Percentiles rank a stretch among this genome's conserved stretches.
These are phyloP conservation scores for Phytophthora sansomeana DNA, from an alignment of 352 stramenopile species.

Conservation along the genomic window DNA sequence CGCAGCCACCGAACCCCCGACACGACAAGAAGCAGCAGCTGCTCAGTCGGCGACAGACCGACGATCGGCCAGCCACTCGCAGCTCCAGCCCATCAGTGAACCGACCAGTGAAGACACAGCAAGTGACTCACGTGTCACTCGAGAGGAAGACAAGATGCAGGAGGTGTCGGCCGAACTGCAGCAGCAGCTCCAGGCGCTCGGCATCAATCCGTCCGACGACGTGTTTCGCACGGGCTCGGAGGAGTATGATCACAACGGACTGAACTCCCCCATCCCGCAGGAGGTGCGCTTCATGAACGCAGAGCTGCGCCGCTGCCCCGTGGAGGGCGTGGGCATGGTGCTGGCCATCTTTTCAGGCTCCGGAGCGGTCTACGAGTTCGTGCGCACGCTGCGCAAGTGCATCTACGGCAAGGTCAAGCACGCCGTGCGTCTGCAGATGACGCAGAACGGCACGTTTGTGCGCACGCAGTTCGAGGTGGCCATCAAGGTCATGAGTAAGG, in stretches of 20 bases:
- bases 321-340: slow-evolving; percentile 80
- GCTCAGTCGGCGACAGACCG: too few relatives aligned
- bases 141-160: slow-evolving; percentile 45
- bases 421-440: slow-evolving; percentile 84
- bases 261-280: slow-evolving; percentile 85
- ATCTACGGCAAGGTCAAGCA: slow-evolving; percentile 92
- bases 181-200: slow-evolving; percentile 81
- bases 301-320: slow-evolving; percentile 76
- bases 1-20: slow-evolving; percentile 33
- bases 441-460: slow-evolving; percentile 74
- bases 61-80: slow-evolving; percentile 16
- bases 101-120: slow-evolving; percentile 13
- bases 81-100: slow-evolving; percentile 15
- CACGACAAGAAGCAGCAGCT: background rate
- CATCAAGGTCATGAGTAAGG: slow-evolving; percentile 92
- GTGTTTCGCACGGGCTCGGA: slow-evolving; percentile 85
- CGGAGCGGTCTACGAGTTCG: slow-evolving; percentile 86
- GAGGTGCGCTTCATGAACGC: slow-evolving; percentile 90
- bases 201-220: slow-evolving; percentile 83
- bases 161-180: slow-evolving; percentile 75
- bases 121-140: too few relatives aligned
- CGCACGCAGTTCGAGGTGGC: slow-evolving; percentile 84
- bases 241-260: slow-evolving; percentile 79
- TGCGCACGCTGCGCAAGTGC: slow-evolving; percentile 87
- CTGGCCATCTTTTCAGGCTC: slow-evolving; percentile 84